phyloP scores from a whole-genome alignment of 169 alveolate genomes.

The Cryptosporidium felis region DNA sequence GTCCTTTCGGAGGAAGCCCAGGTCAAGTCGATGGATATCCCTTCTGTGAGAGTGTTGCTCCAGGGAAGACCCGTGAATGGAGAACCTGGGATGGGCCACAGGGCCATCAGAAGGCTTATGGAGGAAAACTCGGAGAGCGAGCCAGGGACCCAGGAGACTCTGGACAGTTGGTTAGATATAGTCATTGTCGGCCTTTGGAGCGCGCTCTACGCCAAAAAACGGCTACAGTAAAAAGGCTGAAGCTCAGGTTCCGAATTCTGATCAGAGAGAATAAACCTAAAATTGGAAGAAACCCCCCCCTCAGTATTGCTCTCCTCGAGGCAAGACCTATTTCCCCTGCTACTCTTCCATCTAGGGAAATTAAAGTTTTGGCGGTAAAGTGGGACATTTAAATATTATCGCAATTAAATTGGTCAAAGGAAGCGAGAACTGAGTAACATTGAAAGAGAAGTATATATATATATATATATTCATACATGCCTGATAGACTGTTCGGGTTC shows the following conservation, averaged over 20 bases:
- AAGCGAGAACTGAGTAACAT: too few relatives aligned
- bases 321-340: background rate
- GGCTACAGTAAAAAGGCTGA: background rate
- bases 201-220: background rate
- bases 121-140: background rate
- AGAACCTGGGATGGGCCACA: background rate
- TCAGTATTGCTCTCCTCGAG: too few relatives aligned
- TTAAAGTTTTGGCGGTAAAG: conserved; percentile 19
- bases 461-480: too few relatives aligned
- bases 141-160: background rate
- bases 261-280: too few relatives aligned
- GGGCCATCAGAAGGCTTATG: background rate
- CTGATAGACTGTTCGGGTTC: too few relatives aligned
- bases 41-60: background rate
- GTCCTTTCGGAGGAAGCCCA: conserved; percentile 34
- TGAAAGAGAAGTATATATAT: too few relatives aligned
- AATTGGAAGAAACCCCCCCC: too few relatives aligned
- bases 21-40: conserved; percentile 7
- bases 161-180: background rate
- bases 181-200: background rate
- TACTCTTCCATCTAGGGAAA: background rate
- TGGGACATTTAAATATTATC: too few relatives aligned
- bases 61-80: background rate
- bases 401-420: too few relatives aligned
- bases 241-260: too few relatives aligned